Evolutionary conservation across 345 rosid genomes (phyloP), one percentile per base, ranked within the genome.

Genomic region (Eutrema japonicum): DNA sequence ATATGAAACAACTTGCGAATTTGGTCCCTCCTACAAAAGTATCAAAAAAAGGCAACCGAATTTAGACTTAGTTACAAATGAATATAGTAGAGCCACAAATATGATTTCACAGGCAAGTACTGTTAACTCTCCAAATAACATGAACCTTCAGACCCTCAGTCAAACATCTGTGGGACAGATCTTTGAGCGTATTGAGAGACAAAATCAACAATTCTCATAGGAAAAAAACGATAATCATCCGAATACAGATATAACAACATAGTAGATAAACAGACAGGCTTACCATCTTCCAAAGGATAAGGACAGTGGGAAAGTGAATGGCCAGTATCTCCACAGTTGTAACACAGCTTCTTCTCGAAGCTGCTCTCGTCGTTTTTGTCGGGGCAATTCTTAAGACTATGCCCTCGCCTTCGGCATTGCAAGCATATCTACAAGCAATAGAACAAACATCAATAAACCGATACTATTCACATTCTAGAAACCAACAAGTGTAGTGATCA

Each of bases 1-100:
- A 95, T 55, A 92, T 82, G 77, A 92, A 92, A 85, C 99, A 95
- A 74, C 80, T 85, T 53, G 99, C 99, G 14, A 82, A 92, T 72
- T 82, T 90, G 42, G 99, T 87, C 54, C 97, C 97, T 59, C 96
- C 97, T 95, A 75, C 66, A 79, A 65, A 60, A 50, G 16, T 4
- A 65, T 32, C 53, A 70, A 70, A 22, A 64, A 10, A 49, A 16
- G 16, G 13, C 13, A 72, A 53, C 64, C 64, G 8, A 53, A 13
- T 12, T 13, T 55, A 16, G 46, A 14, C 49, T 54, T 65, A 36
- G 3, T 36, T 36, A 55, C 22, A 48, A 16, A 58, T 13, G 41
- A 32, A 69, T 18, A 33, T 5, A 69, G 14, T 10, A 26, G 49
- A 46, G 18, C 16, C 18, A 0, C 49, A 47, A 4, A 13, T 30